Evolutionary conservation across 176 grass and related monocot species (phyloP).

Genomic region (Elymus sibiricus): DNA sequence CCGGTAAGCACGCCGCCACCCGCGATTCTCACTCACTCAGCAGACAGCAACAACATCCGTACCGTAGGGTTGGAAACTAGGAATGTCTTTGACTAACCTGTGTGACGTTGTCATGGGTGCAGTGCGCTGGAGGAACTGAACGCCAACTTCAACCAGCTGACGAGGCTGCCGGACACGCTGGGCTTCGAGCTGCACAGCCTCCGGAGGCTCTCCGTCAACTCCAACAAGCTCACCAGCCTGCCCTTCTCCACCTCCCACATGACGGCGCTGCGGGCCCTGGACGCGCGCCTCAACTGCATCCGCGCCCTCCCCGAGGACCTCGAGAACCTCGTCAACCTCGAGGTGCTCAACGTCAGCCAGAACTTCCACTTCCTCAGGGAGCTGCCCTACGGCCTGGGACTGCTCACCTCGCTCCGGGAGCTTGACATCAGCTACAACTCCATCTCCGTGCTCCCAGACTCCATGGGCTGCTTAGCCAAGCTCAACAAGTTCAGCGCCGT

Average conservation of each 20-base stretch:
- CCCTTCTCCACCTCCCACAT: slow-evolving; percentile 86
- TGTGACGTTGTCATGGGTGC: not conserved
- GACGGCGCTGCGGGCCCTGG: slow-evolving; percentile 57
- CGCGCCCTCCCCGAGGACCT: slow-evolving; percentile 62
- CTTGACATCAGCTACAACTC: slow-evolving; percentile 95
- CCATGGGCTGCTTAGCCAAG: slow-evolving; percentile 87
- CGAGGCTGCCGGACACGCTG: slow-evolving; percentile 77
- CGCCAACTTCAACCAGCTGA: slow-evolving; percentile 96
- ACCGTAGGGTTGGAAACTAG: not conserved
- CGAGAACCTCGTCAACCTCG: slow-evolving; percentile 65
- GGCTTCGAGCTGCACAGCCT: slow-evolving; percentile 87
- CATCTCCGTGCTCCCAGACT: slow-evolving; percentile 67
- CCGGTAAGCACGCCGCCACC: slow-evolving; percentile 32
- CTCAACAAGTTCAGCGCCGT: slow-evolving; percentile 58
- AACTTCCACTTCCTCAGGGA: slow-evolving; percentile 78
- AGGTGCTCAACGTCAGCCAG: slow-evolving; percentile 90
- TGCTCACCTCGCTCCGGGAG: slow-evolving; percentile 71
- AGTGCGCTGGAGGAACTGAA: slow-evolving; percentile 84
- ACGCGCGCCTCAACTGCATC: slow-evolving; percentile 92
- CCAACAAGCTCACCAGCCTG: slow-evolving; percentile 74
- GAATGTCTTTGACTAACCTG: not conserved
- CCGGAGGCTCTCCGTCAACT: slow-evolving; percentile 72
- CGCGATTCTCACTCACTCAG: not conserved
- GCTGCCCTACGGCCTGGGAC: slow-evolving; percentile 77
- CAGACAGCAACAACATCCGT: not conserved